Evolutionary conservation across 306 rosid genomes (phyloP).

Genomic region (Cucumis sativus): DNA sequence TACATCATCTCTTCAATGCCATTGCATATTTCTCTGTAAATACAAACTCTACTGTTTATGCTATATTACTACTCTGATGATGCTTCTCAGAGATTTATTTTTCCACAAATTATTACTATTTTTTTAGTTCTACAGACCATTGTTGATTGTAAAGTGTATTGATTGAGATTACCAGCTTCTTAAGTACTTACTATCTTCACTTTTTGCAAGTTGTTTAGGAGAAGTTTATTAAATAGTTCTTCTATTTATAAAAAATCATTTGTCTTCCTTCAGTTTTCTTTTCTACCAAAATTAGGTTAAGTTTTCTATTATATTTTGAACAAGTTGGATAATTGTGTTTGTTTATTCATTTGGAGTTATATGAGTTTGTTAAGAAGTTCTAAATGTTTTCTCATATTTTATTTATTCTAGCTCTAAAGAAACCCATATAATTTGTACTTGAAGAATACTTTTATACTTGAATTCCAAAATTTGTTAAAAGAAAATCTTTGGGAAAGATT

Average conservation of each 20-base stretch:
- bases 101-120: not conserved
- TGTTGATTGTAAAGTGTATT: not conserved
- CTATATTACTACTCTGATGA: not conserved
- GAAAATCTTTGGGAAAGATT: too few species aligned
- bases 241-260: too few species aligned
- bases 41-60: not conserved
- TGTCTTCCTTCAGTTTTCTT: not conserved
- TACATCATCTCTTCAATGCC: constrained; percentile 32
- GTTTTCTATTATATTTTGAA: not conserved
- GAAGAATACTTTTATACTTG: too few species aligned
- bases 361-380: too few species aligned
- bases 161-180: not conserved
- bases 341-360: too few species aligned
- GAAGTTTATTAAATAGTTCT: not conserved
- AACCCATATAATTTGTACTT: too few species aligned
- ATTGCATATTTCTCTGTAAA: constrained; percentile 9
- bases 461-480: too few species aligned
- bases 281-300: not conserved
- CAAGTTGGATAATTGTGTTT: not conserved
- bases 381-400: too few species aligned
- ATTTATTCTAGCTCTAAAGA: too few species aligned
- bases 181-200: not conserved
- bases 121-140: not conserved
- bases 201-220: not conserved
- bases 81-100: not conserved